Base-by-base conservation (phyloP, 768 basidiomycete species). In the Suillus discolor region DNA sequence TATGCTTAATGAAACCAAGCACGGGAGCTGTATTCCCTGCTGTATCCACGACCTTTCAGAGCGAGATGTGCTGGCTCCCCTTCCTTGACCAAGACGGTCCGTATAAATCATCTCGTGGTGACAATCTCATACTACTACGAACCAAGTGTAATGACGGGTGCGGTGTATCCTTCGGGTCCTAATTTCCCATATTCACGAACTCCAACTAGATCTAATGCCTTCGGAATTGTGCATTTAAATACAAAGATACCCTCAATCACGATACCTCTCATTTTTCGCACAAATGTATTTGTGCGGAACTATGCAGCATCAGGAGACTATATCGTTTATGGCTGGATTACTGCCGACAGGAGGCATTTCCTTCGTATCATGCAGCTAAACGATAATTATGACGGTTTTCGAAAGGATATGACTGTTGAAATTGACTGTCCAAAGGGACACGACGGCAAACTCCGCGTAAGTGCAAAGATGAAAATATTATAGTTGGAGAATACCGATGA, bases 41-140 rank as follows among this genome's bases (percentile, higher is more conserved):
- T n/a, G 71, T 67, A 15, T 74, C 74, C 4, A 47, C 61, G 36
- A 34, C 63, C 20, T 55, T 77, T 9, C 74, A 77, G 62, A 75
- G 74, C 53, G 74, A 75, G 54, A 65, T 69, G 69, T 75, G 74
- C 66, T 75, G 74, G 75, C 42, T 72, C 59, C 62, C 73, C 23
- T 60, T 64, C 20, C 57, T 63, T 25, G 51, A 54, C 44, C 63
- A 69, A 55, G 75, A 69, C 20, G 71, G 71, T 28, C 74, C 74
- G 2, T 77, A 77, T 57, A 77, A 72, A 36, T 75, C 74, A 2
- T 75, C 74, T 4, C 74, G 71, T 13, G 74, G 74, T 9, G 75
- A 75, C 44, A 28, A 77, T 49, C 69, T 75, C 34, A 55, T 75
- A 44, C 67, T 75, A 49, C 47, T 75, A 62, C 72, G 71, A 57